phyloP scores from a whole-genome alignment of 495 filamentous ascomycete genomes.

The Penicillium angulare region DNA sequence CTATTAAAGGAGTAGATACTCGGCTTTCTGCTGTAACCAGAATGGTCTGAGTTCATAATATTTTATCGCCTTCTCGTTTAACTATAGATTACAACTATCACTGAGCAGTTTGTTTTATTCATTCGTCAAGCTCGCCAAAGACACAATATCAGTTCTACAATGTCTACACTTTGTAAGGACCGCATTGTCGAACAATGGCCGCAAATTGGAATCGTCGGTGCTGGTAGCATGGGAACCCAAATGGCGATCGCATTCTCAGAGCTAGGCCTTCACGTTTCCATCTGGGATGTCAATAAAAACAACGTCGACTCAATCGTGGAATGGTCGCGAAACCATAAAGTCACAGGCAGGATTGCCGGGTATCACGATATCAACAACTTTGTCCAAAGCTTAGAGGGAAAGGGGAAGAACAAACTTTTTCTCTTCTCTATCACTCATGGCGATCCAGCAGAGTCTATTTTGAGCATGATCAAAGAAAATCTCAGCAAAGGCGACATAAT shows the following conservation, averaged over 20 bases:
- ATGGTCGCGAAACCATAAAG: slow-evolving; percentile 12
- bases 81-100: too few species aligned
- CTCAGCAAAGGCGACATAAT: slow-evolving; percentile 66
- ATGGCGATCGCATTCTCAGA: slow-evolving; percentile 66
- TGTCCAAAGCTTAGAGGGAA: slow-evolving; percentile 36
- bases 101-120: too few species aligned
- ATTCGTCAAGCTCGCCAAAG: too few species aligned
- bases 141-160: too few species aligned
- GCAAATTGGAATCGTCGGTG: slow-evolving; percentile 62
- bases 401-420: slow-evolving; percentile 46
- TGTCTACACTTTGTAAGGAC: too few species aligned
- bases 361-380: slow-evolving; percentile 42
- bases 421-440: slow-evolving; percentile 71
- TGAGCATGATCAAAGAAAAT: slow-evolving; percentile 54
- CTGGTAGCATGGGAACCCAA: slow-evolving; percentile 64
- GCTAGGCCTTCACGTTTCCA: slow-evolving; percentile 56
- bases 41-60: too few species aligned
- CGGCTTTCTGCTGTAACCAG: too few species aligned
- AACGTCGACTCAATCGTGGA: slow-evolving; percentile 44
- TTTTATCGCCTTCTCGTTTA: too few species aligned
- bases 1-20: too few species aligned
- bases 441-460: slow-evolving; percentile 60
- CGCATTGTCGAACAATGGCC: too few species aligned
- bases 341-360: slow-evolving; percentile 33
- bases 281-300: slow-evolving; percentile 55